Base-by-base conservation (phyloP, 495 filamentous ascomycete species). In the Endocarpon pusillum region DNA sequence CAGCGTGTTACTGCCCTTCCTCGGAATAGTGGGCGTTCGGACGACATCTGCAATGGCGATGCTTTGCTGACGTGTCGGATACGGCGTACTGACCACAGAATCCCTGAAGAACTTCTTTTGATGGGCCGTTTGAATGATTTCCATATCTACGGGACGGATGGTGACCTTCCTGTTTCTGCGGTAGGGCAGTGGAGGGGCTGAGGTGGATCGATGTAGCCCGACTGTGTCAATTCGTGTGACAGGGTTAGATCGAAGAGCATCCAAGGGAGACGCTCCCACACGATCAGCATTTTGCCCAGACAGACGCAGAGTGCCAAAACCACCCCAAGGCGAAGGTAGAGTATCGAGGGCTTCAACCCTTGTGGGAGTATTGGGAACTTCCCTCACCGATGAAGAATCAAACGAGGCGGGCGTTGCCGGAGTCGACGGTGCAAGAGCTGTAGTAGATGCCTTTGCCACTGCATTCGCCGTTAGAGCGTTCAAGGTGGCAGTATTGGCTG, bases 61-160 rank as follows among this genome's bases (percentile, higher is more conserved):
- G 12, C 28, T 31, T n/a, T 5, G 12, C 7, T n/a, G 4, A 4
- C 28, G 5, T 5, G 37, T 27, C 5, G 47, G 47, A 33, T 50
- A 47, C 9, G 47, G 47, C 11, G 47, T 50, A 27, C 45, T 50
- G 18, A 49, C 41, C 16, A 49, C 35, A 16, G 38, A 40, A 20
- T 49, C 21, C n/a, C 42, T 44, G 6, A 36, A 9, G 12, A 28
- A 32, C 15, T 22, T 27, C 16, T 33, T 33, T 28, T 32, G 32
- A 1, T 31, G 26, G 16, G 10, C 22, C 22, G 36, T 32, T n/a
- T 41, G 12, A 14, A 31, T 31, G 28, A 14, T 14, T n/a, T n/a
- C n/a, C 4, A 17, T 31, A 17, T 31, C 28, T 7, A 14, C 25
- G 16, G 25, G 21, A 23, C 26, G 39, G 15, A 45, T 43, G n/a